phyloP scores from a whole-genome alignment of 768 basidiomycete genomes.

The Leucosporidium yakuticum region DNA sequence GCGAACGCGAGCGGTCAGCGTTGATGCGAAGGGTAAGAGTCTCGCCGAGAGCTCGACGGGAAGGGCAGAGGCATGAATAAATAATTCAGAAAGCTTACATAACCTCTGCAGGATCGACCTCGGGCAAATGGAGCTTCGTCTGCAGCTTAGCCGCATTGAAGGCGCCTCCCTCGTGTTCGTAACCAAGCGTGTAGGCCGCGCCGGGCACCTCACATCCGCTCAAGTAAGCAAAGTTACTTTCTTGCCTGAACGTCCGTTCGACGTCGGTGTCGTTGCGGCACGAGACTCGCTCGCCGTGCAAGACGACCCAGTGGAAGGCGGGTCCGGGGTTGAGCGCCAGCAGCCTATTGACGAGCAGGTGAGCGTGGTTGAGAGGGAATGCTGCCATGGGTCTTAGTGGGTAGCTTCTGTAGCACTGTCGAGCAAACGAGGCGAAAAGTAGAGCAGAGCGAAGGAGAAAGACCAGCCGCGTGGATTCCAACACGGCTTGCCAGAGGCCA shows the following conservation, averaged over 20 bases:
- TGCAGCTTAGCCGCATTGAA: slow-evolving; percentile 20
- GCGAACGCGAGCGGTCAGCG: not conserved
- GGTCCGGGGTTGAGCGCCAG: slow-evolving; percentile 20
- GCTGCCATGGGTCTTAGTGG: no score
- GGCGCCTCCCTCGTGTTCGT: slow-evolving; percentile 48
- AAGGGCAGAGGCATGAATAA: not conserved
- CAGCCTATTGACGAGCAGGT: slow-evolving; percentile 21
- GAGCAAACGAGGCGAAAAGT: no score
- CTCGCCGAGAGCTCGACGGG: not conserved
- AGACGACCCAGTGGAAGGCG: slow-evolving; percentile 24
- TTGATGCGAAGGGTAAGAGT: not conserved
- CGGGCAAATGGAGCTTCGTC: slow-evolving; percentile 69
- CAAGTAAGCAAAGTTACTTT: slow-evolving; percentile 73
- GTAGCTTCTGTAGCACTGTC: no score
- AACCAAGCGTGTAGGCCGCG: slow-evolving; percentile 60
- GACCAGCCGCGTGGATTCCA: no score
- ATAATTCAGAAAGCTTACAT: not conserved
- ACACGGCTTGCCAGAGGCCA: no score
- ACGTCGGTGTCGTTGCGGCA: slow-evolving; percentile 29
- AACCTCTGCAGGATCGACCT: slow-evolving; percentile 62
- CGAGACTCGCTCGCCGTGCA: slow-evolving; percentile 13
- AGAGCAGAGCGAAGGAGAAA: no score
- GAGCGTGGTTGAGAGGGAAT: slow-evolving; percentile 26
- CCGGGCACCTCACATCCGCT: slow-evolving; percentile 71
- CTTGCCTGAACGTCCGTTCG: slow-evolving; percentile 31